These are phyloP conservation scores for Actinomortierella wolfii DNA, from an alignment of 371 early-diverging fungal genomes.

Conservation along the genomic window DNA sequence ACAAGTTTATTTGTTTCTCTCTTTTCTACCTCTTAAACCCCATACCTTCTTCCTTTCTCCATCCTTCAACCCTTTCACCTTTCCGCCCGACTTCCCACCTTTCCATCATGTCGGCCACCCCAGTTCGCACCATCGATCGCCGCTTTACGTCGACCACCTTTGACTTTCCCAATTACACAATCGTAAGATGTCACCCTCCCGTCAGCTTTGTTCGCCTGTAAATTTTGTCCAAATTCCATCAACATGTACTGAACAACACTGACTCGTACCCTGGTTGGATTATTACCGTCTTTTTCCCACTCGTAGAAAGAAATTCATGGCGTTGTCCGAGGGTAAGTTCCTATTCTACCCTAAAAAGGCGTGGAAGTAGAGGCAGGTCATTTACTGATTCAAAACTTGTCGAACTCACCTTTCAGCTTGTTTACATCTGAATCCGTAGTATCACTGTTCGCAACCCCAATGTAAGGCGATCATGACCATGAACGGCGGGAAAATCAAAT, in stretches of 20 bases:
- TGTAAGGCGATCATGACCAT: slow-evolving; percentile 11
- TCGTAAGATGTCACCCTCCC: no score
- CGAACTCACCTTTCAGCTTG: neutral
- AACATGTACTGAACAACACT: no score
- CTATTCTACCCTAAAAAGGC: no score
- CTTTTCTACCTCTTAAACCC: no score
- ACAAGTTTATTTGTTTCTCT: no score
- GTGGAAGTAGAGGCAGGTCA: no score
- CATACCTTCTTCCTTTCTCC: neutral
- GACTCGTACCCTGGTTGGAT: neutral
- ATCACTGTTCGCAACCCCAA: slow-evolving; percentile 45
- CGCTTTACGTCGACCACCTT: slow-evolving; percentile 43
- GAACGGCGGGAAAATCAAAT: neutral
- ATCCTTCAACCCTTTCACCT: neutral
- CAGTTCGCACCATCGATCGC: slow-evolving; percentile 42
- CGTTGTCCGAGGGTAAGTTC: slow-evolving; percentile 39
- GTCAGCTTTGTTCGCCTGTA: no score
- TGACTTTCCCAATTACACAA: no score
- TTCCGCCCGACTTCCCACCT: neutral
- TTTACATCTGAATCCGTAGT: slow-evolving; percentile 1
- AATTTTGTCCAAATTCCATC: no score
- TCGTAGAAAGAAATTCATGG: slow-evolving; percentile 35
- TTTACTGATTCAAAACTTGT: neutral
- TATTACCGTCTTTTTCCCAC: slow-evolving; percentile 28
- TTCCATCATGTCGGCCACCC: slow-evolving; percentile 23